phyloP scores from a whole-genome alignment of 805 yeast genomes.

The Brettanomyces sp. region DNA sequence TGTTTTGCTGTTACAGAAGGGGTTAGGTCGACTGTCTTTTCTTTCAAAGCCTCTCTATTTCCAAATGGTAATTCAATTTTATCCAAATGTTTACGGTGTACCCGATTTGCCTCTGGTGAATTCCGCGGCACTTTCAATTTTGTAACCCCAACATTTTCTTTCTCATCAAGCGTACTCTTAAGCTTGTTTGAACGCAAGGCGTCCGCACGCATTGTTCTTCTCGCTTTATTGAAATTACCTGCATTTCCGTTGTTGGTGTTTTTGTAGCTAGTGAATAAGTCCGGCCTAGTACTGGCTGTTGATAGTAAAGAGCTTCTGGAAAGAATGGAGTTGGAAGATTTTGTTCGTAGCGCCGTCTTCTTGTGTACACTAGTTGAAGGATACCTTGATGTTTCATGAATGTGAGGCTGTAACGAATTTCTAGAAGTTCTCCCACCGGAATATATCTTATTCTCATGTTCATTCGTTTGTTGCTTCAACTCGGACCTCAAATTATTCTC shows the following conservation, averaged over 20 bases:
- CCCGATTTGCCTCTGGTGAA: slow-evolving; percentile 13
- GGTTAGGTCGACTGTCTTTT: neutral
- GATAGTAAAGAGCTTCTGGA: slow-evolving; percentile 3
- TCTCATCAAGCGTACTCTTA: neutral
- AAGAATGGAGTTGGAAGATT: slow-evolving; percentile 16
- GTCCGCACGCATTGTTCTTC: neutral
- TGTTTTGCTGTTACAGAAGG: slow-evolving; percentile 4
- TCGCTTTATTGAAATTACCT: slow-evolving; percentile 6
- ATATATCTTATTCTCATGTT: neutral
- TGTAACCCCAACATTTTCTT: slow-evolving; percentile 4
- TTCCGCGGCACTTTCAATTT: slow-evolving; percentile 26
- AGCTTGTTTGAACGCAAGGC: neutral
- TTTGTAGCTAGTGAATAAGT: slow-evolving; percentile 9
- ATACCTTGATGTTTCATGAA: too few species aligned
- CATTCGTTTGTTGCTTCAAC: neutral
- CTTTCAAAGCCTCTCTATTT: neutral
- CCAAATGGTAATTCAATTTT: neutral
- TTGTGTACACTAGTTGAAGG: too few species aligned
- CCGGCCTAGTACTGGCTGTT: slow-evolving; percentile 1
- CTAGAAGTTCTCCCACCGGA: too few species aligned
- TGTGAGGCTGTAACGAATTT: too few species aligned
- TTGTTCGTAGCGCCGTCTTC: slow-evolving; percentile 13
- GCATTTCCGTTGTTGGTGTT: slow-evolving; percentile 10
- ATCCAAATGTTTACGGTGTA: neutral
- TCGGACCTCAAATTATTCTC: neutral